A percentile compares a stretch with the other conserved stretches of the same genome.
Conservation (phyloP, 495 filamentous ascomycete genomes). For the Parathielavia hyrcaniae region DNA sequence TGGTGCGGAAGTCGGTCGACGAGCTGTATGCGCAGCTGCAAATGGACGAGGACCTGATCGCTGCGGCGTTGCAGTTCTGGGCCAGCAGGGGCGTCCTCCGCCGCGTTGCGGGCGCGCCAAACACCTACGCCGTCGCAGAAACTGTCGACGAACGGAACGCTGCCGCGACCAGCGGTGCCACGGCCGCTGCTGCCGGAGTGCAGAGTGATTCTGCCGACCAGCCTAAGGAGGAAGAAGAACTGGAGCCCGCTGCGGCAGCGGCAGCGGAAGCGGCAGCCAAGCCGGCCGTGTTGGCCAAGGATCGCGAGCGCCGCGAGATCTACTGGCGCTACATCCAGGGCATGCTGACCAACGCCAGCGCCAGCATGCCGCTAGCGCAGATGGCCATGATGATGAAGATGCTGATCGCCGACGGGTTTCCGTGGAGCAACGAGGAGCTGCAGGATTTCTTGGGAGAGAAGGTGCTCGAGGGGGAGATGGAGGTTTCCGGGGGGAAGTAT, state of each 20-base stretch:
- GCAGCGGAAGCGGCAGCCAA: conserved; percentile 23
- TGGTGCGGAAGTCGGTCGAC: conserved; percentile 50
- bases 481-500: conserved; percentile 70
- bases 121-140: conserved; percentile 40
- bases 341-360: conserved; percentile 87
- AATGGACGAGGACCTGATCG: conserved; percentile 72
- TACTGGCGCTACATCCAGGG: conserved; percentile 88
- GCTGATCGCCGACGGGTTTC: conserved; percentile 77
- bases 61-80: conserved; percentile 81
- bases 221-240: neutral
- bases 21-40: conserved; percentile 59
- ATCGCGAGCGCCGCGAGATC: conserved; percentile 69
- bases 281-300: conserved; percentile 39
- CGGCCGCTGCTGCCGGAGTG: neutral
- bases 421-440: conserved; percentile 67
- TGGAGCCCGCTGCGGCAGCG: neutral
- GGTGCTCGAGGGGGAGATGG: conserved; percentile 63
- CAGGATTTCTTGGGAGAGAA: conserved; percentile 69
- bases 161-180: conserved; percentile 34
- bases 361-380: conserved; percentile 65
- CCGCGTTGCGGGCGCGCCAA: conserved; percentile 39
- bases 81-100: conserved; percentile 67
- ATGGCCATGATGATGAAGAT: conserved; percentile 93
- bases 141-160: conserved; percentile 24
- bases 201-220: neutral